Conservation (phyloP, 176 grass and related monocot species). For the Carex parvula region DNA sequence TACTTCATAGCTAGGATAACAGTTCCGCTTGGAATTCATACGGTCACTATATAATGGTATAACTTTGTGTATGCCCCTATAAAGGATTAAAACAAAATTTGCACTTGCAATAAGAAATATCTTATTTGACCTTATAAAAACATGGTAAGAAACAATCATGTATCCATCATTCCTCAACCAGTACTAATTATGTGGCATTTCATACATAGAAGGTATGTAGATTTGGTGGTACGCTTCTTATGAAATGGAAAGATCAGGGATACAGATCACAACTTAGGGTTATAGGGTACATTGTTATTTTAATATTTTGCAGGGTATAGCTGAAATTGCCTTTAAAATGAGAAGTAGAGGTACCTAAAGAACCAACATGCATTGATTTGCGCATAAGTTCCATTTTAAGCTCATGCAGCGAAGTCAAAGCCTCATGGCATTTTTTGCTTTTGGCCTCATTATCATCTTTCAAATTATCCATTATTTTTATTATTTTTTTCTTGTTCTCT, state of each 20-base stretch:
- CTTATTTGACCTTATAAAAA: neutral
- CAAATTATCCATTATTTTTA: constrained; percentile 44
- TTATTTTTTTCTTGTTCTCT: constrained; percentile 55
- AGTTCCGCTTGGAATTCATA: neutral
- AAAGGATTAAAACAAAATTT: neutral
- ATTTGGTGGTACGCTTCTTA: neutral
- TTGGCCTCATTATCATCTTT: constrained; percentile 68
- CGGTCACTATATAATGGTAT: neutral
- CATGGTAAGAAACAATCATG: neutral
- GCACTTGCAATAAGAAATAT: neutral
- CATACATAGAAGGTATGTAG: neutral
- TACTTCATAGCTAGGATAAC: neutral
- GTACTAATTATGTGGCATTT: neutral
- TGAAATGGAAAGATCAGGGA: neutral
- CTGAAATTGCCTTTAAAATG: neutral
- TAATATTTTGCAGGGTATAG: neutral
- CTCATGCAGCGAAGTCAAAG: constrained; percentile 46
- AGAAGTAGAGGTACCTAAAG: constrained; percentile 54
- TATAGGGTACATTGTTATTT: neutral
- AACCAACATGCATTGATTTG: constrained; percentile 97
- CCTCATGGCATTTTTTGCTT: constrained; percentile 51
- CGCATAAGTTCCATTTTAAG: constrained; percentile 85
- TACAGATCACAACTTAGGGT: constrained; percentile 2
- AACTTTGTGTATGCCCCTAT: neutral
- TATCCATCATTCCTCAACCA: neutral